Evolutionary conservation across 257 asterid genomes (phyloP), one percentile per base, ranked within the genome.

Genomic region (Nicotiana tabacum): DNA sequence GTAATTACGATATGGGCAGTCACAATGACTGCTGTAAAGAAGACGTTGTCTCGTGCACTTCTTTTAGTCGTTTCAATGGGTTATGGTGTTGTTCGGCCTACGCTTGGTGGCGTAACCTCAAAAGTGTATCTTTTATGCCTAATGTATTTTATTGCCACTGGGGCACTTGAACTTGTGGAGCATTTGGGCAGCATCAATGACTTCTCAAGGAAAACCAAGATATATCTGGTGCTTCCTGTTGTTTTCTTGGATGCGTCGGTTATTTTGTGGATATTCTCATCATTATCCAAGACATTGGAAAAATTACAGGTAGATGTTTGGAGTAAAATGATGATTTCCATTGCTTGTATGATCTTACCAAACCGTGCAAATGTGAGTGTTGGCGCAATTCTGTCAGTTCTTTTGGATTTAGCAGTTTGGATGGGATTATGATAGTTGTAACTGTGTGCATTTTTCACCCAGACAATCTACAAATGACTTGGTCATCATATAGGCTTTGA

Each of bases 41-140:
- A 85, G 83, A 88, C 87, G 3, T 48, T 88, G 21, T 85, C 90
- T 27, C 87, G 87, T 30, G 60, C 82, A 39, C 90, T 88, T 83
- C 88, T 88, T 83, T 82, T 88, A 82, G 82, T 88, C 83, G 90
- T 88, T 62, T 83, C 90, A 2, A 88, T 83, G 90, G 90, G 90
- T 8, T 88, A 85, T 79, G 90, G 90, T 72, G 88, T 85, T 66
- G 64, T 88, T 57, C 77, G 62, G 78, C 90, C 90, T 35, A 88
- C 90, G 0, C 82, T 84, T 55, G 90, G 87, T 56, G 88, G 84
- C 16, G 80, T 83, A 67, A 85, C 86, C 17, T 77, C 85, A 35
- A 87, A 87, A 84, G 21, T 85, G 60, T 39, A 77, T 53, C 72
- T 81, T 5, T 62, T 87, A n/a, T 61, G 82, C 3, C 82, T 83